Evolutionary conservation across 139 green algal species (phyloP), one percentile per base, ranked within the genome.

Genomic region (Prasinococcaceae sp.): DNA sequence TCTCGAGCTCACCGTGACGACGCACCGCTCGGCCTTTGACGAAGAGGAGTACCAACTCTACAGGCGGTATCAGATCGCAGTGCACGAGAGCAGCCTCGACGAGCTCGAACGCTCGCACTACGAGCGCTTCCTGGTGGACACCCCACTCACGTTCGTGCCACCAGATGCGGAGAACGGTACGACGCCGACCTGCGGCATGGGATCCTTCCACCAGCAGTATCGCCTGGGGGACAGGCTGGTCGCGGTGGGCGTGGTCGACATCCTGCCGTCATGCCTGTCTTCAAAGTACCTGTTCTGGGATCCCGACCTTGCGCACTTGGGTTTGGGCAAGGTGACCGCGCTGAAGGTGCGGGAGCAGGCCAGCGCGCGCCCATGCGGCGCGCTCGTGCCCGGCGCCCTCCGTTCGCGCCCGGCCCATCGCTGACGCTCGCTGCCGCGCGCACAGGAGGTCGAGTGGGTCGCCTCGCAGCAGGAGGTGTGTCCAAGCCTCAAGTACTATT

Each of bases 261-360:
- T 96, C 9, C 72, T 94, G 61, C 83, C 84, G 10, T 30, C 14
- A 20, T 59, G 44, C 37, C 57, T 70, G 33, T 69, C 45, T 14
- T 65, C 23, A 17, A 78, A 83, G 55, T 97, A 97, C 71, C 71
- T 96, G 5, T 94, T 94, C 65, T 97, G 88, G 88, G 86, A 97
- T 55, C 76, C 82, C 3, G 61, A 78, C 39, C 69, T 69, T 6
- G 73, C 60, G n/a, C 46, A 51, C 22, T 70, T 94, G 41, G 76
- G 73, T 0, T 65, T 84, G 10, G 88, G 86, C 27, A 78, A 75
- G 32, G 53, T 84, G 26, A 70, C 68, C 2, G 36, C 37, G 27
- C n/a, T n/a, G n/a, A n/a, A n/a, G n/a, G n/a, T n/a, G n/a, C n/a
- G n/a, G n/a, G n/a, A n/a, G n/a, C 24, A 50, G 6, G 16, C 23